phyloP scores from a whole-genome alignment of 768 basidiomycete genomes.

The Pluteus cervinus region DNA sequence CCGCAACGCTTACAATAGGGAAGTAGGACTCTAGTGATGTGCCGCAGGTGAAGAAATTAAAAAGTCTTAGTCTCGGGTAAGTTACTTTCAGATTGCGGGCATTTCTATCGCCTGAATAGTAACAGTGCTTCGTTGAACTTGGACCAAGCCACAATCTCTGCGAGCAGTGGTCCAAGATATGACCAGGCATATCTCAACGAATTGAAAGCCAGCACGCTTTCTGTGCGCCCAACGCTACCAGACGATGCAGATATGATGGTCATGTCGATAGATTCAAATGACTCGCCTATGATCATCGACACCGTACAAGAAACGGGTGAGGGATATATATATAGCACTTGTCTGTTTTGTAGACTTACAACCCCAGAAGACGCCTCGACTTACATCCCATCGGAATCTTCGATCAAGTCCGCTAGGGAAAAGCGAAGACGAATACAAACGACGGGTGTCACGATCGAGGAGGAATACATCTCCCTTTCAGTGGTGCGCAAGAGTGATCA shows the following conservation, averaged over 20 bases:
- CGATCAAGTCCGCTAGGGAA: constrained; percentile 69
- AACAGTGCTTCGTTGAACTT: constrained; percentile 31
- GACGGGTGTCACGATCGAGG: constrained; percentile 35
- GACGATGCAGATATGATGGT: constrained; percentile 35
- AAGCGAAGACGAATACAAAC: constrained; percentile 64
- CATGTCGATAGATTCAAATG: constrained; percentile 35
- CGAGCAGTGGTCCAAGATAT: constrained; percentile 56
- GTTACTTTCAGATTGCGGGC: constrained; percentile 51
- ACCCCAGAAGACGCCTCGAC: constrained; percentile 32
- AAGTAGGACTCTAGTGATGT: constrained; percentile 57
- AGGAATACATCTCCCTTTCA: constrained; percentile 78
- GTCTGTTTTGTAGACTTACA: constrained; percentile 1
- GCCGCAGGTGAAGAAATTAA: constrained; percentile 80
- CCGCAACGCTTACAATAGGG: constrained; percentile 20
- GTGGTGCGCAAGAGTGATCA: constrained; percentile 50
- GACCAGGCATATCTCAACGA: constrained; percentile 68
- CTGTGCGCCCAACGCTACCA: constrained; percentile 37
- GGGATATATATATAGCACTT: constrained; percentile 6
- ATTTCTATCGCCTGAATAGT: not conserved
- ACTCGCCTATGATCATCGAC: constrained; percentile 23
- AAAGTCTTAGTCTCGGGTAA: constrained; percentile 65
- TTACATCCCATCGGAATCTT: constrained; percentile 63
- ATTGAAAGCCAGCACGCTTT: constrained; percentile 72
- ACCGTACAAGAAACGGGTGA: constrained; percentile 23
- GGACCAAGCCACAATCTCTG: constrained; percentile 51